Percentiles rank a stretch among this genome's conserved stretches.
phyloP scores from a whole-genome alignment of 148 eudicot species.

The Silene uniflora region DNA sequence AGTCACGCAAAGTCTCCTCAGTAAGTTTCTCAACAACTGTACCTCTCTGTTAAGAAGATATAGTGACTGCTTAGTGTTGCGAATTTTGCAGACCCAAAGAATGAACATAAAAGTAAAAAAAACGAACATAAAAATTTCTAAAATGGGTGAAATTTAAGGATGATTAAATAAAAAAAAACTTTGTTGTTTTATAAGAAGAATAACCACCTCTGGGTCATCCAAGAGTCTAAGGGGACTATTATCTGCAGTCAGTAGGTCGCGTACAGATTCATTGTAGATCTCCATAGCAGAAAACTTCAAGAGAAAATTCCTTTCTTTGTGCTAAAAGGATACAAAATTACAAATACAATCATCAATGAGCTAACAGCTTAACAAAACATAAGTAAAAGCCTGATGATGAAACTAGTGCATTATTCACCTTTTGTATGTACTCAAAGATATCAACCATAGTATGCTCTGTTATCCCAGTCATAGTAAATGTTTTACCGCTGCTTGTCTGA shows the following conservation, averaged over 20 bases:
- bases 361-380: conserved; percentile 8
- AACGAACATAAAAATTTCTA: background rate
- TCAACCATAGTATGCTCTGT: conserved; percentile 80
- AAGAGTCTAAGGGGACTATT: conserved; percentile 73
- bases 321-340: conserved; percentile 45
- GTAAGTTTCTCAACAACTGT: conserved; percentile 90
- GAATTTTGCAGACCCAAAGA: background rate
- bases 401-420: conserved; percentile 40
- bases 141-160: background rate
- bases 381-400: background rate
- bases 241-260: conserved; percentile 80
- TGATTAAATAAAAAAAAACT: background rate
- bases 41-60: conserved; percentile 59
- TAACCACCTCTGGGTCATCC: conserved; percentile 94
- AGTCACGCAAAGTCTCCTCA: conserved; percentile 75
- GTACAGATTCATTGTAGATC: conserved; percentile 92
- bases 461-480: conserved; percentile 95
- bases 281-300: conserved; percentile 95
- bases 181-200: background rate
- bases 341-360: conserved; percentile 21
- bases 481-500: conserved; percentile 98
- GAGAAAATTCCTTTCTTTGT: conserved; percentile 66
- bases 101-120: background rate
- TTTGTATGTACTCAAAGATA: conserved; percentile 70
- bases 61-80: background rate